Conservation (phyloP, 2,329 filamentous ascomycete species). For the Gyromitra esculenta region DNA sequence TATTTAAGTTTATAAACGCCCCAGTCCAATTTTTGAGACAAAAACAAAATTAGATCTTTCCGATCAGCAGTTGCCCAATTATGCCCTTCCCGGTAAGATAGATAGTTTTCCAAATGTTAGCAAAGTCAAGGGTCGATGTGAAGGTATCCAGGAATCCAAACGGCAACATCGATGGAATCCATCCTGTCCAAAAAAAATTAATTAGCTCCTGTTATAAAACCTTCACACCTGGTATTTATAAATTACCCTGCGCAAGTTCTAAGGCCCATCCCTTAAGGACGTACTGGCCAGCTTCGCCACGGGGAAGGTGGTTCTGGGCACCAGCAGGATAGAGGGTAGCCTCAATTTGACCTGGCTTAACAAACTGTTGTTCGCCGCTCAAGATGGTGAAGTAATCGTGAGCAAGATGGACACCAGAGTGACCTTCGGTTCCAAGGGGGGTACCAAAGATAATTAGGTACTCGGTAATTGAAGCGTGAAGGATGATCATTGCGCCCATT, state of each 20-base stretch:
- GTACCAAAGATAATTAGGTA: conserved; percentile 91
- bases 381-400: conserved; percentile 97
- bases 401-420: conserved; percentile 86
- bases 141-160: conserved; percentile 88
- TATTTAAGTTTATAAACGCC: conserved; percentile 1
- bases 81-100: conserved; percentile 79
- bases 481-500: conserved; percentile 91
- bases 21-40: background rate
- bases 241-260: conserved; percentile 72
- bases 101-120: conserved; percentile 83
- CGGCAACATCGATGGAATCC: conserved; percentile 92
- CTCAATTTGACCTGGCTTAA: conserved; percentile 73
- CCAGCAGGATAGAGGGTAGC: conserved; percentile 76
- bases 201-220: conserved; percentile 13
- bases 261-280: conserved; percentile 78
- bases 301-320: conserved; percentile 74
- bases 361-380: conserved; percentile 78
- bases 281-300: conserved; percentile 82
- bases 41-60: conserved; percentile 71
- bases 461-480: conserved; percentile 87
- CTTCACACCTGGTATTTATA: background rate
- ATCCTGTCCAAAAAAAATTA: conserved; percentile 65
- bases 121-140: conserved; percentile 81
- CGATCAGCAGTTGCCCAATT: conserved; percentile 74
- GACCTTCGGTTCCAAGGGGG: conserved; percentile 84